Evolutionary conservation across 306 rosid genomes (phyloP), one percentile per base, ranked within the genome.

Genomic region (Rosa multiflora): DNA sequence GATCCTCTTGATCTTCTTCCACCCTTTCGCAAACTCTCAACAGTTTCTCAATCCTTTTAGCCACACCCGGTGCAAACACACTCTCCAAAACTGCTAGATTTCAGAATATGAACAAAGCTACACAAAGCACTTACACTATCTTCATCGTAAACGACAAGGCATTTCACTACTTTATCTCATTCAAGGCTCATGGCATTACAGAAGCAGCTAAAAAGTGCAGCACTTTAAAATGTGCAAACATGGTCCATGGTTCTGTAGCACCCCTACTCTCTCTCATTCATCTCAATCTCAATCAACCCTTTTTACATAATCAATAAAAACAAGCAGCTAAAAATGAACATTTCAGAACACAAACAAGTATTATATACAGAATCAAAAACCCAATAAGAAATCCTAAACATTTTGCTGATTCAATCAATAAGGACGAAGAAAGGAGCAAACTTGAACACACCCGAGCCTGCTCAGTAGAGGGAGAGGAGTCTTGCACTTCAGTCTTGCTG

Each of bases 391-490:
- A 39, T 43, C 20, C n/a, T 32, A 15, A 56, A 52, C 58, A 32
- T 8, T 6, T 8, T 44, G 56, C 6, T 15, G 1, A 51, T 23
- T 2, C 10, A 72, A 23, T n/a, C 9, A 69, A 56, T 3, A 49
- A 1, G 9, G 43, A 12, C 1, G 29, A 13, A n/a, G n/a, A 29
- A 15, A 44, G 39, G 13, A 43, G 0, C 43, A 63, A 15, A 51
- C 9, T 6, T 8, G 68, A 70, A 85, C 86, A 73, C 88, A 94
- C 98, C 97, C 88, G 93, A 85, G 94, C 74, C 29, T 43, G 91
- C 23, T 86, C 88, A 5, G 75, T 51, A 23, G 89, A 81, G 73
- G 77, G n/a, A 64, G 89, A 44, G 2, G 94, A 80, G 84, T 20
- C 86, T 88, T 8, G 86, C 62, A 67, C 83, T 73, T 85, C 86